These are phyloP conservation scores for Penicillium sp. DNA, from an alignment of 2,329 filamentous ascomycete genomes.

Conservation along the genomic window DNA sequence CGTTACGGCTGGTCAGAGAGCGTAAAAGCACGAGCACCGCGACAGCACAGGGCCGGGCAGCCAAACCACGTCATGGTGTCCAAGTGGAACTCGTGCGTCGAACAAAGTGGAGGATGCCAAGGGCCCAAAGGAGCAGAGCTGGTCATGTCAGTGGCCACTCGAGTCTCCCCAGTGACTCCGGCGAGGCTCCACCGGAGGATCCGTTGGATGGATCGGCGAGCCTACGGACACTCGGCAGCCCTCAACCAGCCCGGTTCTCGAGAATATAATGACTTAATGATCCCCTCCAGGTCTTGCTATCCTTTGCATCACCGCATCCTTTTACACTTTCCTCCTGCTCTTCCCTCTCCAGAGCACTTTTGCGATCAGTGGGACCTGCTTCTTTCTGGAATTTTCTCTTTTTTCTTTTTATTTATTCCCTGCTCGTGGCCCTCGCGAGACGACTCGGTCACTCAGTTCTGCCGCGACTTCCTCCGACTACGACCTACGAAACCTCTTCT, in stretches of 20 bases:
- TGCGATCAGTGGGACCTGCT: no score
- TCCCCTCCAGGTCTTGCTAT: not conserved
- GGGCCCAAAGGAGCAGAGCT: not conserved
- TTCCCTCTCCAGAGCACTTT: no score
- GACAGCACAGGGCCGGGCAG: no score
- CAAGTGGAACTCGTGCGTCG: not conserved
- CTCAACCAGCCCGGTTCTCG: constrained; percentile 6
- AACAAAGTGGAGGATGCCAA: not conserved
- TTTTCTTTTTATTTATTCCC: no score
- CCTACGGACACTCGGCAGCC: constrained; percentile 1
- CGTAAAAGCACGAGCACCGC: not conserved
- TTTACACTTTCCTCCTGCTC: no score
- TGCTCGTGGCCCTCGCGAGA: no score
- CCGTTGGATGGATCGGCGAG: constrained; percentile 18
- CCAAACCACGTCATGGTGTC: constrained; percentile 1
- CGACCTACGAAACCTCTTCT: no score
- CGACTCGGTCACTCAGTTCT: no score
- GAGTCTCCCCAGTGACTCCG: not conserved
- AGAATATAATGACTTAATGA: constrained; percentile 8
- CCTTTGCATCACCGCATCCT: no score
- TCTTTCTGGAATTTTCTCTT: not conserved
- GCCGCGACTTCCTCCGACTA: no score
- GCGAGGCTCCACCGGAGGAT: not conserved
- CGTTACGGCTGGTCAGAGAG: not conserved
- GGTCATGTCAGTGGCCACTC: not conserved